Evolutionary conservation across 176 grass and related monocot genomes (phyloP), one percentile per base, ranked within the genome.

Genomic region (Musa acuminata): DNA sequence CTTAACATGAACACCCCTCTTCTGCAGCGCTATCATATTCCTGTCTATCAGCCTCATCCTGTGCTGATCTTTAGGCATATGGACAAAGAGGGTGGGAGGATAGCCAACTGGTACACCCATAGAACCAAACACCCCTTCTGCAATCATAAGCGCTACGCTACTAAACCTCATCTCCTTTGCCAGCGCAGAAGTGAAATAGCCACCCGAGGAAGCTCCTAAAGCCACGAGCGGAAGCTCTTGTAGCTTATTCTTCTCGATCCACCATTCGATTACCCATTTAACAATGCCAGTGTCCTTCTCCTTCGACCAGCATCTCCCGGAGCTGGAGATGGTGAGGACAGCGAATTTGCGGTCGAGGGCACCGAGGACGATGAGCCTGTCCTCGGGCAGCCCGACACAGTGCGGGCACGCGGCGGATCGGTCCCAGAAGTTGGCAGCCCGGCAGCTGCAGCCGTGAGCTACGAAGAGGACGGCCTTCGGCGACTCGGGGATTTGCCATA

Each of bases 11-110:
- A 90, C 68, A 78, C 89, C 92, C 69, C 78, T 86, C 52, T 54
- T 77, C 81, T 65, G 79, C 54, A 92, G 68, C 51, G 88, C 80
- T 57, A 76, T 79, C 80, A 78, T 79, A 52, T 89, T 96, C 25
- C 27, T 80, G 53, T 80, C 82, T 62, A 96, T 82, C 60, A 89
- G 27, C 3, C 62, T 66, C 11, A 72, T 83, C 51, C 72, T 89
- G 17, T 68, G 64, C 49, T 19, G 16, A 62, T 92, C 89, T 75
- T 96, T 92, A 4, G 92, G 89, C 92, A 96, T 96, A 84, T 92
- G 89, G 5, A 92, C 78, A 83, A 96, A 92, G 74, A 92, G 73
- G 1, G 86, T 75, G 13, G 89, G 79, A 53, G 82, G 86, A 57
- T 85, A 96, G 17, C 51, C 67, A 16, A 7, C 13, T 8, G 63